Evolutionary conservation across 2,329 filamentous ascomycete genomes (phyloP), one percentile per base, ranked within the genome.

Genomic region (Phyllachora maydis): DNA sequence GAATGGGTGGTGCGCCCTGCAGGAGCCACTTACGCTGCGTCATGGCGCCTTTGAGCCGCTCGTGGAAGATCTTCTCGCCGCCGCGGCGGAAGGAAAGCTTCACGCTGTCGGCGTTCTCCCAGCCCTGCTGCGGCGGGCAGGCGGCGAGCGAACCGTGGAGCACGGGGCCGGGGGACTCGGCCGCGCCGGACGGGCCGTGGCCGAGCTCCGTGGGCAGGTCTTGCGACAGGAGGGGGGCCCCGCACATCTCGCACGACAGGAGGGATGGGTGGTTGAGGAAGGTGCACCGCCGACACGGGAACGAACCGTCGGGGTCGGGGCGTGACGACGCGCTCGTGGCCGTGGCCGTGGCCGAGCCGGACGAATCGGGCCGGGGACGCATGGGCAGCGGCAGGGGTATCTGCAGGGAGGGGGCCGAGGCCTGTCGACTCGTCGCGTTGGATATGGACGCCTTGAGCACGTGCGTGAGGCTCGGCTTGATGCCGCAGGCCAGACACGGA

Each of bases 1-100:
- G 88, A 11, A 88, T 68, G 0, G 85, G 82, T 2, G 88, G 88
- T 1, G 88, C 88, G 39, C 77, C 73, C 26, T 88, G 76, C 1
- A 93, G 59, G 3, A 98, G 60, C 88, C 88, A 98, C 55, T 95
- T 95, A 9, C 88, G 67, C 45, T 98, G 88, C 2, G 82, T 71
- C 46, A 95, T 65, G 6, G 82, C 76, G 5, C 70, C 70, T 39
- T 91, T 95, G 3, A 98, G 56, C 22, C 83, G 65, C 36, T 95
- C 88, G 34, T 77, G 70, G 33, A 98, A 92, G 5, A 81, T 73
- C 46, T 82, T 85, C 30, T 83, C 85, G 1, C 88, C 88, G 3
- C 85, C 83, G 16, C 59, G 66, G 16, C 88, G 72, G 36, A 98
- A 98, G 0, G 88, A 95, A 18, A 98, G 54, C 43, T 93, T 98